Evolutionary conservation across 2,329 filamentous ascomycete species (phyloP).

Genomic region (Pezizomycotina sp.): DNA sequence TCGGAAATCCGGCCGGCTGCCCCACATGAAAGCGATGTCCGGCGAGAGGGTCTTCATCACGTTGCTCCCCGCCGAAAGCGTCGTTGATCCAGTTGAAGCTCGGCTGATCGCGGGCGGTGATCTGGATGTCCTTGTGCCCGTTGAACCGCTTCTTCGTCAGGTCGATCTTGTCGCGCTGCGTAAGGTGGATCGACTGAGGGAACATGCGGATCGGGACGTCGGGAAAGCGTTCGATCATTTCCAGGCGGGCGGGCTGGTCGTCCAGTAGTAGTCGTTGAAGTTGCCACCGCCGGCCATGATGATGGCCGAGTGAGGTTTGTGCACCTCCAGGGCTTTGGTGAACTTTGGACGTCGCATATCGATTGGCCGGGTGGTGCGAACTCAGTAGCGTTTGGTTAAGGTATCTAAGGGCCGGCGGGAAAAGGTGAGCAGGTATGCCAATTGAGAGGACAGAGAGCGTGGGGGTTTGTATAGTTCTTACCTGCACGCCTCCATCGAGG

Average conservation of each 20-base stretch:
- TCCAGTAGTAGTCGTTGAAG: slow-evolving; percentile 12
- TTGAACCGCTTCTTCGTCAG: background rate
- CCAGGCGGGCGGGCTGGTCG: slow-evolving; percentile 6
- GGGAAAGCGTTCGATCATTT: slow-evolving; percentile 1
- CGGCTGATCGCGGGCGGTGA: slow-evolving; percentile 4
- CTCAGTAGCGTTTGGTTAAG: too few relatives aligned
- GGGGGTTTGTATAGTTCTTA: background rate
- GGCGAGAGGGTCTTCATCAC: slow-evolving; percentile 1
- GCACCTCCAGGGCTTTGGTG: background rate
- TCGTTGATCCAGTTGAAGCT: slow-evolving; percentile 2
- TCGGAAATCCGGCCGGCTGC: slow-evolving; percentile 4
- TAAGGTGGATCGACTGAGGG: slow-evolving; percentile 4
- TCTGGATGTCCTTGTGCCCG: slow-evolving; percentile 2
- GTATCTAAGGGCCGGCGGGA: too few relatives aligned
- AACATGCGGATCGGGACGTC: slow-evolving; percentile 4
- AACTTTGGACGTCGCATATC: slow-evolving; percentile 4
- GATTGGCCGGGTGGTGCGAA: too few relatives aligned
- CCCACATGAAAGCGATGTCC: slow-evolving; percentile 7
- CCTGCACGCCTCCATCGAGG: slow-evolving; percentile 6
- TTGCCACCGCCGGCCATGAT: slow-evolving; percentile 7
- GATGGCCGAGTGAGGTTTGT: slow-evolving; percentile 4
- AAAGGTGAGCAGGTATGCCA: too few relatives aligned
- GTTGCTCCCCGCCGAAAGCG: slow-evolving; percentile 3
- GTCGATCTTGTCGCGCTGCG: slow-evolving; percentile 1
- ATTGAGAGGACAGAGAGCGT: background rate